Evolutionary conservation across 371 early-diverging fungal species (phyloP), one percentile per base, ranked within the genome.

Genomic region (Mucor saturninus): DNA sequence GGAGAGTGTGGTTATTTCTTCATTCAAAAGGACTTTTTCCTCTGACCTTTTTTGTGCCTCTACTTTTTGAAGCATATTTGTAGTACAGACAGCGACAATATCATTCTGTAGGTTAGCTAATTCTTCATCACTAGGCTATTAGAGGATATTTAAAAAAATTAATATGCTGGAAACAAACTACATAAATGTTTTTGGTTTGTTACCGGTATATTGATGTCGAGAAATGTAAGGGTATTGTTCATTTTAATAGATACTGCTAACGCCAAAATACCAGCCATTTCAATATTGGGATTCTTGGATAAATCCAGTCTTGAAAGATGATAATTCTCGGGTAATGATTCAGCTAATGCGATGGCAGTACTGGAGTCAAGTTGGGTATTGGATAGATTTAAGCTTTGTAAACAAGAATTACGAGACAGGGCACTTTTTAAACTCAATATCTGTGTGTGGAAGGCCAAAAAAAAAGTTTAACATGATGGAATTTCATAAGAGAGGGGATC

Each of bases 231-330:
- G 61, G 86, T 89, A 56, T 80, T 73, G 73, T 92, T 94, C 81
- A 91, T 86, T 67, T 87, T 85, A 54, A 94, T 83, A 15, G 91
- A 89, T 15, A 90, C 86, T 4, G 92, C 77, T 15, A 94, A 74
- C 2, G 93, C 94, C 82, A 94, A 84, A 10, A 91, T 75, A 28
- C 94, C 94, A 0, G 92, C 93, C 75, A 89, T 79, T 46, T 87
- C 88, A 54, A 94, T 87, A 8, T 77, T 72, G 0, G 90, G 88
- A 72, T 94, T 94, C 31, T 82, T 78, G 4, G 92, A 87, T 40
- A 94, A 71, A 65, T 94, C 92, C 59, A 94, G 77, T 58, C 89
- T 83, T 39, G 78, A 71, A 28, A 94, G 73, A 31, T 79, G 61
- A 7, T 70, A 71, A 15, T 87, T 90, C 56, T 91, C 89, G 2